Conservation (phyloP, 805 yeast genomes). For the Saccharomycopsis microspora region DNA sequence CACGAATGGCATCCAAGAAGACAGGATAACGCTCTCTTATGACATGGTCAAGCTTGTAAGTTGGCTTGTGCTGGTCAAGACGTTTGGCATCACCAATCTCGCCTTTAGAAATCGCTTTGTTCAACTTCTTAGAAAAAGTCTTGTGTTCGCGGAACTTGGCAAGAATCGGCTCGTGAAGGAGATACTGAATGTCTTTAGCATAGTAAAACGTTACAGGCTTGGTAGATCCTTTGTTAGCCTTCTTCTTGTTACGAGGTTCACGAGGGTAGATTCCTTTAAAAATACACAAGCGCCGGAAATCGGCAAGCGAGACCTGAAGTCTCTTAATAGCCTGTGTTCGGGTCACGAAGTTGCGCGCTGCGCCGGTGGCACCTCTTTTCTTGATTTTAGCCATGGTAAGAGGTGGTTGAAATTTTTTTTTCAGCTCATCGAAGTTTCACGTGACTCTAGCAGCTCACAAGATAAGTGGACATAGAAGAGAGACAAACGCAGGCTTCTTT, state of each 20-base stretch:
- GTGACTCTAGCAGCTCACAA: no score
- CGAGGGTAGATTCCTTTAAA: constrained; percentile 97
- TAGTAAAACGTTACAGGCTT: constrained; percentile 93
- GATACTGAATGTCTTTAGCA: constrained; percentile 85
- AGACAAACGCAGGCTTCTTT: no score
- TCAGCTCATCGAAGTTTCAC: no score
- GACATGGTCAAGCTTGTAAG: constrained; percentile 75
- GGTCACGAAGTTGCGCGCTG: constrained; percentile 85
- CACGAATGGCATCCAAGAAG: constrained; percentile 84
- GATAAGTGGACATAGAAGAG: no score
- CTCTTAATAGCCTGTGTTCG: constrained; percentile 90
- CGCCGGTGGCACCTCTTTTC: constrained; percentile 78
- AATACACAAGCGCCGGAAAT: constrained; percentile 93
- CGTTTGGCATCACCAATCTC: constrained; percentile 83
- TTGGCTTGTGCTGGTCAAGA: constrained; percentile 68
- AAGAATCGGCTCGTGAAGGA: constrained; percentile 90
- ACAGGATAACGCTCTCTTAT: constrained; percentile 95
- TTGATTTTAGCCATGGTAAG: constrained; percentile 48
- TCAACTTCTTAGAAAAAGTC: constrained; percentile 83
- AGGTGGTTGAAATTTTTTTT: no score
- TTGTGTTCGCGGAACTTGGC: constrained; percentile 91
- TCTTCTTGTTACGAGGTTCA: constrained; percentile 90
- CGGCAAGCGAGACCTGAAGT: constrained; percentile 88
- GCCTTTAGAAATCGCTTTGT: constrained; percentile 83
- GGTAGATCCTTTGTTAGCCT: constrained; percentile 96